Conservation (phyloP, 2,329 filamentous ascomycete genomes). For the Stagonosporopsis rhizophila region DNA sequence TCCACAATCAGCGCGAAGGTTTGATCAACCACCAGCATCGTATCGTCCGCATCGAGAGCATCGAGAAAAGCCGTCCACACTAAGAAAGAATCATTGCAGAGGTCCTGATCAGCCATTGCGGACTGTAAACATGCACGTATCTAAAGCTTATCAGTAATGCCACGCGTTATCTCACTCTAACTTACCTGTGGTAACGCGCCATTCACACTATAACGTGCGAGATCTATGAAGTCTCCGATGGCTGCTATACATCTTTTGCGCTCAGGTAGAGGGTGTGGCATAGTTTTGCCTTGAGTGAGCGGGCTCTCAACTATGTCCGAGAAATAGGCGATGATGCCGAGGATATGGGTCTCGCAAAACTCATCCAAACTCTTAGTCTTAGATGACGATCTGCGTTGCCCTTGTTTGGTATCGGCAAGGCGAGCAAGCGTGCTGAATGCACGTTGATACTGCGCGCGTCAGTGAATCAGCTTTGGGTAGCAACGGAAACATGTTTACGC, state of each 20-base stretch:
- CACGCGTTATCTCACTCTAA: conserved; percentile 10
- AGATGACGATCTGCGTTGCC: conserved; percentile 52
- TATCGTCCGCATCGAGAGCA: conserved; percentile 74
- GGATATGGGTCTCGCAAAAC: conserved; percentile 82
- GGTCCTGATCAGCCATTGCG: conserved; percentile 74
- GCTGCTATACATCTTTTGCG: conserved; percentile 80
- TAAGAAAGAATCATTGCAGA: conserved; percentile 80
- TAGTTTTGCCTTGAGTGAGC: conserved; percentile 47
- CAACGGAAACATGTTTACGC: conserved; percentile 39
- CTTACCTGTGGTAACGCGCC: conserved; percentile 84
- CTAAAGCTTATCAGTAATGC: conserved; percentile 53
- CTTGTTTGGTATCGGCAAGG: conserved; percentile 58
- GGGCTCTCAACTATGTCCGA: conserved; percentile 78
- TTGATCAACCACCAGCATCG: conserved; percentile 81
- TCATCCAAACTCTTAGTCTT: conserved; percentile 68
- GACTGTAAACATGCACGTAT: conserved; percentile 93
- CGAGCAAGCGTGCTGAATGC: conserved; percentile 57
- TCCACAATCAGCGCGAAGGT: conserved; percentile 86
- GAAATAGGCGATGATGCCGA: conserved; percentile 85
- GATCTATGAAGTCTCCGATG: conserved; percentile 84
- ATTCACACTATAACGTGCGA: conserved; percentile 75
- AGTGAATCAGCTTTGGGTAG: conserved; percentile 5
- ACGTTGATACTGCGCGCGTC: conserved; percentile 51
- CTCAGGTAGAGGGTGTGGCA: conserved; percentile 67
- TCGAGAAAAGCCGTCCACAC: conserved; percentile 84